Conservation (phyloP, 2,329 filamentous ascomycete species). For the Penicillium expansum region DNA sequence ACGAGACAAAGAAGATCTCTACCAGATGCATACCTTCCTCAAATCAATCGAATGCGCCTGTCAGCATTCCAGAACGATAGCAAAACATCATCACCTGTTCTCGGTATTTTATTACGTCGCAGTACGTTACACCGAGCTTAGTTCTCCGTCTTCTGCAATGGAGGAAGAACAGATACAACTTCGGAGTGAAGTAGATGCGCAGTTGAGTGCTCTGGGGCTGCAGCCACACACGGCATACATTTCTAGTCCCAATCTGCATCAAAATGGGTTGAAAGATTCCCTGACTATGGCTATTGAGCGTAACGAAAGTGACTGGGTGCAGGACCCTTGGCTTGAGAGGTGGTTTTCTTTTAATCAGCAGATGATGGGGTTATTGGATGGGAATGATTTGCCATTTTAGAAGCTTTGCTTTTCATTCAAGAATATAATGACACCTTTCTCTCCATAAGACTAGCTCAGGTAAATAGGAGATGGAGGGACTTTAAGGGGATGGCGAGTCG, state of each 20-base stretch:
- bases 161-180: not conserved
- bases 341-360: slow-evolving; percentile 4
- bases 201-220: not conserved
- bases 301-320: not conserved
- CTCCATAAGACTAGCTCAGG: too few species aligned
- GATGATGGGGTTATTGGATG: not conserved
- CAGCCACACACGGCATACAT: not conserved
- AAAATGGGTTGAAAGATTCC: not conserved
- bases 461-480: too few species aligned
- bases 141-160: not conserved
- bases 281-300: too few species aligned
- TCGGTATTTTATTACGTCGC: slow-evolving; percentile 7
- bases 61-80: slow-evolving; percentile 3
- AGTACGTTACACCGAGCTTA: not conserved
- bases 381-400: not conserved
- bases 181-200: not conserved
- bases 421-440: too few species aligned
- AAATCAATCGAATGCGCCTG: slow-evolving; percentile 5
- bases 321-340: not conserved
- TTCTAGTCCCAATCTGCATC: not conserved
- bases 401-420: too few species aligned
- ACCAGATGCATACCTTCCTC: slow-evolving; percentile 6
- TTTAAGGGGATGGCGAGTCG: too few species aligned
- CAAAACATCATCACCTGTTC: slow-evolving; percentile 10
- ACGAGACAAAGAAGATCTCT: slow-evolving; percentile 48